These are phyloP conservation scores for Trametes polyzona DNA, from an alignment of 1,284 basidiomycete genomes.

Conservation along the genomic window DNA sequence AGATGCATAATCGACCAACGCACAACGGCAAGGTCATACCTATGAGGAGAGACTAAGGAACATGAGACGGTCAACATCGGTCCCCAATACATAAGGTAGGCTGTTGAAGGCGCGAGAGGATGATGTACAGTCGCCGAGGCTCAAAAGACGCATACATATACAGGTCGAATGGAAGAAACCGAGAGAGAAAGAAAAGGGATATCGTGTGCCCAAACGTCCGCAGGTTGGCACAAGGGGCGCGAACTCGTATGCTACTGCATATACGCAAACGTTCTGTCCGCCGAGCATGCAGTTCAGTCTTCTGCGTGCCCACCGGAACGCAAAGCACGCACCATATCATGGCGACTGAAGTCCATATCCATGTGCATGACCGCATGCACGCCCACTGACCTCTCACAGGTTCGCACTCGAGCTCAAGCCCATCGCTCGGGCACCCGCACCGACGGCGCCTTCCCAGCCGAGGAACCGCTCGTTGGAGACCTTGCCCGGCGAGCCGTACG, in stretches of 20 bases:
- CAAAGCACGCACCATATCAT: slow-evolving; percentile 7
- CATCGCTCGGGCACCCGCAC: slow-evolving; percentile 77
- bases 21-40: background rate
- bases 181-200: background rate
- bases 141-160: slow-evolving; percentile 11
- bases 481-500: slow-evolving; percentile 39
- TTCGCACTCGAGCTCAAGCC: slow-evolving; percentile 47
- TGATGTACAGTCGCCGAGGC: slow-evolving; percentile 14
- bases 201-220: slow-evolving; percentile 4
- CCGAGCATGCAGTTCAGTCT: slow-evolving; percentile 14
- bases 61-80: slow-evolving; percentile 24
- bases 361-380: too few relatives aligned
- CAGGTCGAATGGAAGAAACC: slow-evolving; percentile 6
- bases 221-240: slow-evolving; percentile 3
- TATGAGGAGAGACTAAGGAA: slow-evolving; percentile 15
- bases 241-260: slow-evolving; percentile 6
- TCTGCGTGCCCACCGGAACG: background rate
- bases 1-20: background rate
- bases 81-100: slow-evolving; percentile 23
- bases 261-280: background rate
- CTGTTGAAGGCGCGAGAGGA: background rate
- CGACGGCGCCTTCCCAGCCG: slow-evolving; percentile 75
- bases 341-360: background rate
- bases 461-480: slow-evolving; percentile 59
- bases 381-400: too few relatives aligned